These are phyloP conservation scores for Pichia sp. DNA, from an alignment of 1,139 yeast genomes.

Conservation along the genomic window DNA sequence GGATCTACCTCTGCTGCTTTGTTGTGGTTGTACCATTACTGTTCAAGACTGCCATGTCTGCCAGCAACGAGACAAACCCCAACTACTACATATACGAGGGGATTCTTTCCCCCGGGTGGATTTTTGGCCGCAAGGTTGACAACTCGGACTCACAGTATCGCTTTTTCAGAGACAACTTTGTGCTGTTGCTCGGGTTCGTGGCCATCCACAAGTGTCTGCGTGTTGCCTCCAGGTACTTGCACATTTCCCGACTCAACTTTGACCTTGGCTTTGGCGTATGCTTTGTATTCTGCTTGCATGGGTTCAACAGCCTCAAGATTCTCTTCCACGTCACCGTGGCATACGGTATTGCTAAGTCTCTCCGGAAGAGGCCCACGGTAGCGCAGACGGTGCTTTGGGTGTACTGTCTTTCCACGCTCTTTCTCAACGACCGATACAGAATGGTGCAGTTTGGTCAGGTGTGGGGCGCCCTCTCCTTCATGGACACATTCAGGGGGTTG, in stretches of 20 bases:
- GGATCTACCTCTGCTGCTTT: constrained; percentile 59
- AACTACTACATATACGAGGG: constrained; percentile 64
- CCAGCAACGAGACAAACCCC: constrained; percentile 72
- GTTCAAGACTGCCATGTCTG: constrained; percentile 77
- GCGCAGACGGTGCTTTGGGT: constrained; percentile 56
- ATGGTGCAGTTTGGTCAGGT: constrained; percentile 47
- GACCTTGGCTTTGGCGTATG: constrained; percentile 70
- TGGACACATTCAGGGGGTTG: constrained; percentile 70
- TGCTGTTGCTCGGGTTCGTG: constrained; percentile 52
- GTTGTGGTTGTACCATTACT: constrained; percentile 71
- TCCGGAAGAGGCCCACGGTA: constrained; percentile 28
- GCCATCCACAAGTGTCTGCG: constrained; percentile 52
- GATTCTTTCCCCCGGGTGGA: constrained; percentile 67
- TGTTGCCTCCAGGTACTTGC: constrained; percentile 28
- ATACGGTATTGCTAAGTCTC: constrained; percentile 47
- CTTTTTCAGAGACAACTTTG: constrained; percentile 78
- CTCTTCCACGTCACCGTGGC: constrained; percentile 52
- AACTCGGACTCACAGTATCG: constrained; percentile 88
- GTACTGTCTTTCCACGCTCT: constrained; percentile 71
- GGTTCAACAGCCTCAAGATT: constrained; percentile 63
- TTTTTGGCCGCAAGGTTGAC: constrained; percentile 76
- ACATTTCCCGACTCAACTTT: constrained; percentile 45
- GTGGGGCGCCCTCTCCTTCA: constrained; percentile 36
- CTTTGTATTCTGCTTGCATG: constrained; percentile 76
- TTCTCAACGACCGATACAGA: constrained; percentile 68